phyloP scores from a whole-genome alignment of 2,329 filamentous ascomycete genomes.

The Botrytis squamosa region DNA sequence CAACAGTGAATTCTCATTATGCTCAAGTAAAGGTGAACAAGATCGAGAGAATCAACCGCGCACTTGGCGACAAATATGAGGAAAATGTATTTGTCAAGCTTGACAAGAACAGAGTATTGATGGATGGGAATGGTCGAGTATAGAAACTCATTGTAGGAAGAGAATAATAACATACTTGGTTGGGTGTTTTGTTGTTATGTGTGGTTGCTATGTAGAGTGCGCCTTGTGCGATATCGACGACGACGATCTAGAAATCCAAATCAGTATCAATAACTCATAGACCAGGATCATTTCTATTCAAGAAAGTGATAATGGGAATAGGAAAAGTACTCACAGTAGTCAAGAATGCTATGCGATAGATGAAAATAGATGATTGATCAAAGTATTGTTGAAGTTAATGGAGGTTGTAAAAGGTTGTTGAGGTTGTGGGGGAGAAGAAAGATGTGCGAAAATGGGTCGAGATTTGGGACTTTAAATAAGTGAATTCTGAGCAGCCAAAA shows the following conservation, averaged over 20 bases:
- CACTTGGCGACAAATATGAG: neutral
- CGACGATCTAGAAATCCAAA: neutral
- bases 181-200: neutral
- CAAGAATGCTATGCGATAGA: neutral
- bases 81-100: neutral
- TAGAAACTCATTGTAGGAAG: neutral
- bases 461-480: slow-evolving; percentile 6
- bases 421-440: slow-evolving; percentile 2
- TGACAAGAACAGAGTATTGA: neutral
- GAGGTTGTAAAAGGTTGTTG: slow-evolving; percentile 8
- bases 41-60: neutral
- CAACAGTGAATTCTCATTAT: neutral
- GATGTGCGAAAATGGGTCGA: neutral
- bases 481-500: neutral
- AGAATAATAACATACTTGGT: neutral
- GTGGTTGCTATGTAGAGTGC: neutral
- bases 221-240: neutral
- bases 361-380: neutral
- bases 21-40: slow-evolving; percentile 17
- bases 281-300: neutral
- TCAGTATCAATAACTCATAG: neutral
- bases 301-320: neutral
- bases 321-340: neutral
- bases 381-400: neutral
- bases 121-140: too few species aligned